A percentile compares a stretch with the other conserved stretches of the same genome.
Conservation (phyloP, 139 green algal species). For the Chloropicon primus region DNA sequence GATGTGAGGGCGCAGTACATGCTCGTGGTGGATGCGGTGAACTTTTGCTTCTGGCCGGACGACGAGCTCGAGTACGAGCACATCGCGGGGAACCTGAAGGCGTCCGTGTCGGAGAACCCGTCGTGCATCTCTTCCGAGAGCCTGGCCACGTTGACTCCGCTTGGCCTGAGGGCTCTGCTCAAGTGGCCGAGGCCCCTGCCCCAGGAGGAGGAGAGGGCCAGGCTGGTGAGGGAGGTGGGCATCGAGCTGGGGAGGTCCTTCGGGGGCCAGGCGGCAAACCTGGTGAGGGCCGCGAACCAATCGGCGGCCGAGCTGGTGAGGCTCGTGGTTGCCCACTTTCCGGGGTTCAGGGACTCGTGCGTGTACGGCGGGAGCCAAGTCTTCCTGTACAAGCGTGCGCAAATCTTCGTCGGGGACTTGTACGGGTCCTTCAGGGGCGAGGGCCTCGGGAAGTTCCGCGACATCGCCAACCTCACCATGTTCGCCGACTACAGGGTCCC, state of each 20-base stretch:
- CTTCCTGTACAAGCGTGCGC: slow-evolving; percentile 85
- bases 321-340: slow-evolving; percentile 47
- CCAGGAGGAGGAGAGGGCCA: slow-evolving; percentile 61
- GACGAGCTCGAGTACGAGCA: slow-evolving; percentile 78
- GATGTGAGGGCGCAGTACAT: slow-evolving; percentile 49
- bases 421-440: slow-evolving; percentile 66
- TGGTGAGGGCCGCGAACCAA: slow-evolving; percentile 33
- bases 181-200: slow-evolving; percentile 44
- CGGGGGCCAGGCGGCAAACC: slow-evolving; percentile 38
- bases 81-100: slow-evolving; percentile 59
- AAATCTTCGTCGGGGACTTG: slow-evolving; percentile 88
- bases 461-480: slow-evolving; percentile 78
- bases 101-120: background rate
- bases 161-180: slow-evolving; percentile 32
- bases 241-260: slow-evolving; percentile 35
- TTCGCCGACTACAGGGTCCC: slow-evolving; percentile 85
- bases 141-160: background rate
- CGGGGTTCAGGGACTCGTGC: slow-evolving; percentile 69
- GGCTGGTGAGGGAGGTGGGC: slow-evolving; percentile 69
- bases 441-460: slow-evolving; percentile 54
- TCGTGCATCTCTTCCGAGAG: background rate
- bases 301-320: slow-evolving; percentile 53
- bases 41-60: slow-evolving; percentile 94
- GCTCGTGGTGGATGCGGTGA: slow-evolving; percentile 87
- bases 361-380: slow-evolving; percentile 68